Base-by-base conservation (phyloP, 495 filamentous ascomycete species). In the Massariosphaeria phaeospora region DNA sequence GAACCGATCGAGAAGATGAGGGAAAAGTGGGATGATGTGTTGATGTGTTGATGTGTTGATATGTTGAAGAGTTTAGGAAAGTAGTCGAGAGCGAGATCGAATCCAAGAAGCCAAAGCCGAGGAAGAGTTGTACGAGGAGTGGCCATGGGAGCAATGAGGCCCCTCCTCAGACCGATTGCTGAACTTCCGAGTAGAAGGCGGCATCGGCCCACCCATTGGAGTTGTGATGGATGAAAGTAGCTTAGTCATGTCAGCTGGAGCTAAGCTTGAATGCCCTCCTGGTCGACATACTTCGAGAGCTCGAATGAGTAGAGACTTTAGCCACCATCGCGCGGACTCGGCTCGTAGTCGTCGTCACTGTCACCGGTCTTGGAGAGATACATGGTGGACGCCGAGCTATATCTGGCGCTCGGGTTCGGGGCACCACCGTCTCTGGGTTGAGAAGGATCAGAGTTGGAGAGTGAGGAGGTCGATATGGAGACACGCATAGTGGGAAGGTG, bases 381-480 rank as follows among this genome's bases (percentile, higher is more conserved):
- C 50, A 54, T 49, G 9, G 6, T 24, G n/a, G 47, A 26, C 18
- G 52, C 30, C n/a, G 53, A 12, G 48, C 23, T 9, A 20, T 20
- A 20, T 44, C 20, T 15, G 31, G 13, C 13, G 4, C 52, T 40
- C 17, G 39, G 44, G 43, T 54, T 47, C 0, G 49, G 61, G 23
- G 49, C 50, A 2, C 61, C 55, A 1, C 61, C 61, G 44, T 56
- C 49, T 11, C 55, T 17, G 11, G 59, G 59, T 25, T 57, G 43
- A n/a, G n/a, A n/a, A n/a, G 46, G 52, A 25, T 48, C 46, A 12
- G 31, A n/a, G 38, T 18, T 9, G 33, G 13, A 7, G 35, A 38
- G 44, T 8, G 18, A 10, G 20, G 20, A n/a, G 35, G 29, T 45
- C 1, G 44, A 35, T 27, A 41, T 21, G 41, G 35, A 40, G 25